A percentile compares a stretch with the other conserved stretches of the same genome.
Evolutionary conservation across 805 yeast genomes (phyloP).

Genomic region (Saturnispora sanitii): DNA sequence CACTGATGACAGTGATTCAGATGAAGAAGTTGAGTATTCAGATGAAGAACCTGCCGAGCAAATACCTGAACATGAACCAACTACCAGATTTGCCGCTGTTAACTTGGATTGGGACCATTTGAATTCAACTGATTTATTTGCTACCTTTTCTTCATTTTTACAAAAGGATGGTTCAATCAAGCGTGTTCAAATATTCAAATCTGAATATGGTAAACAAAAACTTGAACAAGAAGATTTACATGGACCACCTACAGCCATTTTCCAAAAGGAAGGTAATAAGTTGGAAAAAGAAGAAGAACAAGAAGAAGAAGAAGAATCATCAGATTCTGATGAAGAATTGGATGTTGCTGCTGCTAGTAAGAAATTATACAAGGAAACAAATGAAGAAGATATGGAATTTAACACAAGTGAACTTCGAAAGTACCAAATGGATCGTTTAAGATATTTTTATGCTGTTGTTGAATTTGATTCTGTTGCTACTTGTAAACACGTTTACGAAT

Average conservation of each 20-base stretch:
- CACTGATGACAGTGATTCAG: conserved; percentile 26
- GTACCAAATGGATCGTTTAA: conserved; percentile 84
- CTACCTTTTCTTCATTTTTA: conserved; percentile 77
- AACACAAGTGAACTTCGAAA: conserved; percentile 76
- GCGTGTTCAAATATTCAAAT: conserved; percentile 69
- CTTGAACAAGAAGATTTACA: conserved; percentile 82
- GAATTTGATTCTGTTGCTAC: conserved; percentile 66
- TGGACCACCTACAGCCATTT: conserved; percentile 87
- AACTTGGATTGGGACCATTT: conserved; percentile 97
- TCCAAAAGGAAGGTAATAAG: too few species aligned
- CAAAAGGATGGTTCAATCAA: conserved; percentile 63
- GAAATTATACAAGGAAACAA: conserved; percentile 58
- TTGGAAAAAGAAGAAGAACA: conserved; percentile 29
- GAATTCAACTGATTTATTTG: conserved; percentile 78
- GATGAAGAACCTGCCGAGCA: conserved; percentile 28
- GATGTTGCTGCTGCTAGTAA: conserved; percentile 53
- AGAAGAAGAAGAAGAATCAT: conserved; percentile 29
- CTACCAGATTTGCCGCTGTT: conserved; percentile 77
- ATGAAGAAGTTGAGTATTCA: conserved; percentile 27
- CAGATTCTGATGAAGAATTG: conserved; percentile 33
- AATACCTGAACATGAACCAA: conserved; percentile 84
- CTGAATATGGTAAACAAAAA: conserved; percentile 87
- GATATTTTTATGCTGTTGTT: conserved; percentile 90
- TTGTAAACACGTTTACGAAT: conserved; percentile 66
- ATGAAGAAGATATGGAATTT: conserved; percentile 66